Conservation (phyloP, 2,329 filamentous ascomycete species). For the Sarocladium brachiariae region DNA sequence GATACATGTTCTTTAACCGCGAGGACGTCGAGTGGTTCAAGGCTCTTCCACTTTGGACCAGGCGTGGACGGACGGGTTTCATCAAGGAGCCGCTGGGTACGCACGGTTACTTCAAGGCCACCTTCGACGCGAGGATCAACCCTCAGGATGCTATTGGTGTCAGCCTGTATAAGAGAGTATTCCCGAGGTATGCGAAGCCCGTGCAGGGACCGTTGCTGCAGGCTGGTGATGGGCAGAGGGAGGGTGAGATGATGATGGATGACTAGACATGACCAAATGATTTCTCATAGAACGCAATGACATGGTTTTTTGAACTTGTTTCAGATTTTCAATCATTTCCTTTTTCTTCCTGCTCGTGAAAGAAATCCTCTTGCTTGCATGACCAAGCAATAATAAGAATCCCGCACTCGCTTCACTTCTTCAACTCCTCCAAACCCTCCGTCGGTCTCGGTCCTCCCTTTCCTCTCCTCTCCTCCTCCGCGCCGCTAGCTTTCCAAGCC, state of each 20-base stretch:
- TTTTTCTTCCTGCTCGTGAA: no score
- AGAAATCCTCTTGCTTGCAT: no score
- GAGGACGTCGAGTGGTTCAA: conserved; percentile 98
- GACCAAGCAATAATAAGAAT: no score
- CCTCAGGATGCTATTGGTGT: conserved; percentile 91
- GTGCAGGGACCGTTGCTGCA: conserved; percentile 38
- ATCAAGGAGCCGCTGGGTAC: conserved; percentile 93
- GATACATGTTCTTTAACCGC: conserved; percentile 99
- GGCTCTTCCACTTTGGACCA: conserved; percentile 90
- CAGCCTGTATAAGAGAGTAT: conserved; percentile 80
- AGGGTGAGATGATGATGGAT: conserved; percentile 31
- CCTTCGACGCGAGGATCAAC: conserved; percentile 92
- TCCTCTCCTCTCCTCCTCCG: conserved; percentile 50
- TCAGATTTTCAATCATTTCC: no score
- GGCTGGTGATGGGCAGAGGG: conserved; percentile 18
- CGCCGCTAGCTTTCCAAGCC: conserved; percentile 88
- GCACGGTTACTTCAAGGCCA: conserved; percentile 99
- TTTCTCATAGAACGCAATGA: conserved; percentile 6
- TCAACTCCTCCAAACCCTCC: conserved; percentile 43
- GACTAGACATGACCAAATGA: conserved; percentile 13
- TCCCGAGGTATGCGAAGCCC: conserved; percentile 61
- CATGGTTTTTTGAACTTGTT: no score
- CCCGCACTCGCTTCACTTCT: conserved; percentile 14
- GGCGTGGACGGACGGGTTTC: conserved; percentile 77
- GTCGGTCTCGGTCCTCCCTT: conserved; percentile 53